Evolutionary conservation across 1,284 basidiomycete genomes (phyloP).

Genomic region (Cutaneotrichosporon spelunceum): DNA sequence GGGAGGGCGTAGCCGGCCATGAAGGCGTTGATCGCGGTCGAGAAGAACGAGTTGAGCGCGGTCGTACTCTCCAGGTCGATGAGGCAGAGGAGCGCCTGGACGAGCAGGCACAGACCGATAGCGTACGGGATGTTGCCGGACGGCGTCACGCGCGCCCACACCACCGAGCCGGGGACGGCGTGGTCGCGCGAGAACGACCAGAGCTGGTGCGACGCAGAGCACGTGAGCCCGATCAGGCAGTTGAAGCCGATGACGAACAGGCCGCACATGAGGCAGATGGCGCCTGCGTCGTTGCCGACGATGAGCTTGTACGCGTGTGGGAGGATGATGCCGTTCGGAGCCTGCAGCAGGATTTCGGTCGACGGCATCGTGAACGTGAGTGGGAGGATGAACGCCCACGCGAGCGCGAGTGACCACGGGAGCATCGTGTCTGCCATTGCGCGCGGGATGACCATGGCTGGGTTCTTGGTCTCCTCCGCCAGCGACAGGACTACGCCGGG

Average conservation of each 20-base stretch:
- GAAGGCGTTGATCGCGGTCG: slow-evolving; percentile 21
- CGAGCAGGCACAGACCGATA: slow-evolving; percentile 15
- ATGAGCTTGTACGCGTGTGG: slow-evolving; percentile 21
- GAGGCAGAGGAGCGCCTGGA: slow-evolving; percentile 24
- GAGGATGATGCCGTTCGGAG: slow-evolving; percentile 18
- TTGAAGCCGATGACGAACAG: slow-evolving; percentile 20
- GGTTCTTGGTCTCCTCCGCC: slow-evolving; percentile 19
- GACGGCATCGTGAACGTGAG: slow-evolving; percentile 23
- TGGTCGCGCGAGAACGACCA: slow-evolving; percentile 26
- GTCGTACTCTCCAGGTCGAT: slow-evolving; percentile 24
- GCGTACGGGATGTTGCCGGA: slow-evolving; percentile 24
- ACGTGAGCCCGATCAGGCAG: slow-evolving; percentile 24
- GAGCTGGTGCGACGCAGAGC: slow-evolving; percentile 18
- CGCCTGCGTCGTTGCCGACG: slow-evolving; percentile 18
- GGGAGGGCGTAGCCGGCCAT: slow-evolving; percentile 19
- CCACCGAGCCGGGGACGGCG: slow-evolving; percentile 19
- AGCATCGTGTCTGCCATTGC: slow-evolving; percentile 20
- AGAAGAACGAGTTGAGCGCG: slow-evolving; percentile 26
- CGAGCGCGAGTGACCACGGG: slow-evolving; percentile 17
- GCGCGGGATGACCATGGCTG: slow-evolving; percentile 13
- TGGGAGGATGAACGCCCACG: slow-evolving; percentile 18
- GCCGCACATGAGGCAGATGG: slow-evolving; percentile 18
- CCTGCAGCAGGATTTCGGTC: slow-evolving; percentile 19
- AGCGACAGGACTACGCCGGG: slow-evolving; percentile 21
- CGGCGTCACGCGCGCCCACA: slow-evolving; percentile 18